Evolutionary conservation across 177 flowering plant species (phyloP).

Genomic region (Vitis hybrid): DNA sequence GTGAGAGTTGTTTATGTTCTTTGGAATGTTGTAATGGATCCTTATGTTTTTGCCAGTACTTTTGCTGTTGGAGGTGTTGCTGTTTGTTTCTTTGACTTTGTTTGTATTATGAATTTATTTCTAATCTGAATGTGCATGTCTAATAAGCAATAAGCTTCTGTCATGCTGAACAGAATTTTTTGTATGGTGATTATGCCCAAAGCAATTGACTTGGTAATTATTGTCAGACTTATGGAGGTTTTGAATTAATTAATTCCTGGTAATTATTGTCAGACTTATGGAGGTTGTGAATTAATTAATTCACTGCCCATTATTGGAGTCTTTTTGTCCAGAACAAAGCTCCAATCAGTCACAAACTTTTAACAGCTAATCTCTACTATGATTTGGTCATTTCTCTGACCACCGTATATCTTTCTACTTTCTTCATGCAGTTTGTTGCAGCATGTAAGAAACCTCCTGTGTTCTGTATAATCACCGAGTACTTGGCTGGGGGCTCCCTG

Average conservation of each 20-base stretch:
- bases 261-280: not conserved
- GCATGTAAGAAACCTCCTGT: slow-evolving; percentile 98
- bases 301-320: not conserved
- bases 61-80: too few species aligned
- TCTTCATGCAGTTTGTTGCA: slow-evolving; percentile 71
- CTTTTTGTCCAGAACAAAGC: not conserved
- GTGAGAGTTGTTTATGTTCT: too few species aligned
- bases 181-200: not conserved
- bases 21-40: too few species aligned
- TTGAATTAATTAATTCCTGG: not conserved
- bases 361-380: not conserved
- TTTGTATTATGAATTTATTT: too few species aligned
- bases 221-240: not conserved
- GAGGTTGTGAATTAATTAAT: not conserved
- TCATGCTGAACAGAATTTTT: too few species aligned
- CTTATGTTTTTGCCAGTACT: too few species aligned
- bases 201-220: not conserved
- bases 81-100: too few species aligned
- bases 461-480: slow-evolving; percentile 92
- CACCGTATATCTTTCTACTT: slow-evolving; percentile 3
- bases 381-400: not conserved
- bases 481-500: slow-evolving; percentile 84
- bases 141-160: too few species aligned
- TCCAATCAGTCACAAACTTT: not conserved
- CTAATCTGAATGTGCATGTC: too few species aligned